A percentile compares a stretch with the other conserved stretches of the same genome.
These are phyloP conservation scores for Hygrophoropsis aurantiaca DNA, from an alignment of 768 basidiomycete genomes.

Conservation along the genomic window DNA sequence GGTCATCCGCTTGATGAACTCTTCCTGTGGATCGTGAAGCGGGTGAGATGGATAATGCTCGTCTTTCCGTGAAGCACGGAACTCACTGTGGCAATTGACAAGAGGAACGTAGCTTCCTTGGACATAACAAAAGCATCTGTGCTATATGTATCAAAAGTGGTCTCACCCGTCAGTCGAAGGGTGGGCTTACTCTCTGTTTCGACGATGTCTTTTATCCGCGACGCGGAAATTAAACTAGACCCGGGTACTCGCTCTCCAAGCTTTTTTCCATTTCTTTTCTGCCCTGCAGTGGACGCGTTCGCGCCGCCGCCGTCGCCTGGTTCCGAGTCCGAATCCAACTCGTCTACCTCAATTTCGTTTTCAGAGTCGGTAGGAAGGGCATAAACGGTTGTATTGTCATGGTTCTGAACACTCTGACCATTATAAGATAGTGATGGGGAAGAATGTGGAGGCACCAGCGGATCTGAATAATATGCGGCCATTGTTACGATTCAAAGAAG, in stretches of 20 bases:
- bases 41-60: background rate
- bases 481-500: constrained; percentile 13
- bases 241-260: constrained; percentile 54
- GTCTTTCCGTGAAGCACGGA: constrained; percentile 16
- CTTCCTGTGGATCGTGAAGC: constrained; percentile 61
- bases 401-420: constrained; percentile 22
- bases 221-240: constrained; percentile 63
- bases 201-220: constrained; percentile 72
- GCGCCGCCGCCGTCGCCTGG: constrained; percentile 25
- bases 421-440: constrained; percentile 32
- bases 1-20: constrained; percentile 77
- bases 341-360: constrained; percentile 32
- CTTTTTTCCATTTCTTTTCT: constrained; percentile 28
- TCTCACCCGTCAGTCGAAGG: constrained; percentile 10
- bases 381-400: constrained; percentile 25
- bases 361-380: constrained; percentile 35
- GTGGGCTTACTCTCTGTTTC: constrained; percentile 67
- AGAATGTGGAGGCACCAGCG: constrained; percentile 26
- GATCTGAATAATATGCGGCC: constrained; percentile 30
- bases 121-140: constrained; percentile 66
- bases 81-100: constrained; percentile 74
- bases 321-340: constrained; percentile 31
- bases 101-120: constrained; percentile 71
- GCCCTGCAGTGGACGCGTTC: constrained; percentile 17
- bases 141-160: constrained; percentile 48